Evolutionary conservation across 139 green algal species (phyloP), one percentile per base, ranked within the genome.

Genomic region (Volvox africanus): DNA sequence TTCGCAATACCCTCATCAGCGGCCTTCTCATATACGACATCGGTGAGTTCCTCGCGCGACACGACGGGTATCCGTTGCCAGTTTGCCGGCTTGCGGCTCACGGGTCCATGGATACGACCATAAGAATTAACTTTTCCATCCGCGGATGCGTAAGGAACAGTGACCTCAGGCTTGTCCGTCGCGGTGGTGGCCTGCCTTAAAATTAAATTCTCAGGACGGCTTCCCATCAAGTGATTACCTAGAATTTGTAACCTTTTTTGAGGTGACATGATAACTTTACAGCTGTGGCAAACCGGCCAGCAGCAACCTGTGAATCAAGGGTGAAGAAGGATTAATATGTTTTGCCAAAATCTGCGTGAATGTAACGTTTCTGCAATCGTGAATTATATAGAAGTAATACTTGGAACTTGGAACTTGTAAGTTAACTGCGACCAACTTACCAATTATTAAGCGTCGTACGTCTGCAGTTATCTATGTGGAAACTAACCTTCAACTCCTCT

Each of bases 21-120:
- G 3, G 95, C 91, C 90, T 99, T 99, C 28, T 98, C 92, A 78
- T 99, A 99, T 32, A 96, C 94, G 13, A 98, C 95, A 18, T 99
- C 98, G 20, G 89, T 44, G 62, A 99, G 92, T 35, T 83, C n/a
- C 90, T 97, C 87, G 19, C 91, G 93, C 0, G 82, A 88, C 0
- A 99, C 94, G 0, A 78, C 85, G 0, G 90, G 62, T 2, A 98
- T 93, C 2, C 26, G 26, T 19, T 88, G 80, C 97, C 97, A 98
- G 1, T 82, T 24, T 2, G 94, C 95, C 28, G 96, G 94, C 20
- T 76, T 91, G 0, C 91, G 89, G 1, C 96, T 97, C 14, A 98
- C 97, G 35, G 94, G 28, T 37, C 97, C 97, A 86, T 99, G 97
- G 17, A 99, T 88, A 17, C 94, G 95, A 6, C 93, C 93, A 80